These are phyloP conservation scores for Delonix regia DNA, from an alignment of 306 rosid genomes.

Conservation along the genomic window DNA sequence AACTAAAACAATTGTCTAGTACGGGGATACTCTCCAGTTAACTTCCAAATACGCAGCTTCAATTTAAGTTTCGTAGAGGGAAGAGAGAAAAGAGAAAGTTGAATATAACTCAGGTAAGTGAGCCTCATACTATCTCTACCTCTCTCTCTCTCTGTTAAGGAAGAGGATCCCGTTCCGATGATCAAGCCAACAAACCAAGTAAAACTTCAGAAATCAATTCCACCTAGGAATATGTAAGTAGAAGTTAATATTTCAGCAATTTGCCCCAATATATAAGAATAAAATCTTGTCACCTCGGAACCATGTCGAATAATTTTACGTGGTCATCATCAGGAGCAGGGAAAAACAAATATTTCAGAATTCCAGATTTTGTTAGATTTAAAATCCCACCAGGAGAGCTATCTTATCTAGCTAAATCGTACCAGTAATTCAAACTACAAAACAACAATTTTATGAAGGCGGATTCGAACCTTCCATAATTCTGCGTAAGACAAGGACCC, in stretches of 20 bases:
- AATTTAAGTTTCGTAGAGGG: too few relatives aligned
- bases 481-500: not conserved
- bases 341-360: constrained; percentile 29
- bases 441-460: constrained; percentile 35
- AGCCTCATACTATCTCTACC: too few relatives aligned
- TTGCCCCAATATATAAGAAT: constrained; percentile 18
- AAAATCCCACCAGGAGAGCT: constrained; percentile 45
- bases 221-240: constrained; percentile 9
- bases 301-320: constrained; percentile 14
- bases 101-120: too few relatives aligned
- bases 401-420: constrained; percentile 36
- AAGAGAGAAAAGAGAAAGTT: too few relatives aligned
- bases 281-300: constrained; percentile 27
- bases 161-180: too few relatives aligned
- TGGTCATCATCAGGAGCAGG: constrained; percentile 13
- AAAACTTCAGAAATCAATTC: not conserved
- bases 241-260: constrained; percentile 23
- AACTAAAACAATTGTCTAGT: too few relatives aligned
- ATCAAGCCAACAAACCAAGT: not conserved
- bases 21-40: too few relatives aligned
- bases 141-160: too few relatives aligned
- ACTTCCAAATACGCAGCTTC: too few relatives aligned
- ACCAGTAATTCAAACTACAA: constrained; percentile 41
- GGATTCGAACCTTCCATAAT: constrained; percentile 28
- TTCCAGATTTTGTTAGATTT: constrained; percentile 38